These are phyloP conservation scores for Suhomyces choctaworum DNA, from an alignment of 1,139 yeast species.

Conservation along the genomic window DNA sequence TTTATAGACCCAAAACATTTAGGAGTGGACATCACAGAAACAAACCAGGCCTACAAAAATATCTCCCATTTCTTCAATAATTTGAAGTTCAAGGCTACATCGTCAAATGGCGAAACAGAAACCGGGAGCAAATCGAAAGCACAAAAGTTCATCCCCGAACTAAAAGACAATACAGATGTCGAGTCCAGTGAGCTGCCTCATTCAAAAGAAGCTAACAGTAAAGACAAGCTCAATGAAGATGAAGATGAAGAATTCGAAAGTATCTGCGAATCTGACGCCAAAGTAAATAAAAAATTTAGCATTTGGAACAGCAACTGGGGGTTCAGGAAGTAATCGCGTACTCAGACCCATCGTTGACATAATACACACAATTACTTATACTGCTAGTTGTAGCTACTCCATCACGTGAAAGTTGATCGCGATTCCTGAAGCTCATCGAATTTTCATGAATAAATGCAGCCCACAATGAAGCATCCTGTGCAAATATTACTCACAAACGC, in stretches of 20 bases:
- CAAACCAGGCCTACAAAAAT: slow-evolving; percentile 22
- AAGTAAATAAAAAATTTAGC: slow-evolving; percentile 11
- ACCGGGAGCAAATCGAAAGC: slow-evolving; percentile 8
- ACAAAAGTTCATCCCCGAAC: slow-evolving; percentile 16
- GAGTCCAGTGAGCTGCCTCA: background rate
- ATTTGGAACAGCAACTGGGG: slow-evolving; percentile 19
- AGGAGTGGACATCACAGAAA: slow-evolving; percentile 29
- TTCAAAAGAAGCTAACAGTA: background rate
- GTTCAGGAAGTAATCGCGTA: slow-evolving; percentile 13
- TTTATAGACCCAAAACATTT: slow-evolving; percentile 80
- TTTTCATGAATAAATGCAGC: slow-evolving; percentile 2
- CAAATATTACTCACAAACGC: slow-evolving; percentile 51
- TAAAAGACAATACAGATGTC: slow-evolving; percentile 2
- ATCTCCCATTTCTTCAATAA: slow-evolving; percentile 28
- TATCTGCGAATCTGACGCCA: slow-evolving; percentile 6
- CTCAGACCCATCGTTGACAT: too few relatives aligned
- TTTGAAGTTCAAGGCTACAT: slow-evolving; percentile 11
- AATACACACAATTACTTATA: too few relatives aligned
- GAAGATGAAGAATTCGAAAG: slow-evolving; percentile 9
- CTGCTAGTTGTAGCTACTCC: background rate
- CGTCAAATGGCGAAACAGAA: background rate
- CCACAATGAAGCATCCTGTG: slow-evolving; percentile 64
- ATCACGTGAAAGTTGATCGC: too few relatives aligned
- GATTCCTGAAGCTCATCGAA: slow-evolving; percentile 1
- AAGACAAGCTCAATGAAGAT: background rate